These are phyloP conservation scores for Ustilago esculenta DNA, from an alignment of 1,284 basidiomycete genomes.

Conservation along the genomic window DNA sequence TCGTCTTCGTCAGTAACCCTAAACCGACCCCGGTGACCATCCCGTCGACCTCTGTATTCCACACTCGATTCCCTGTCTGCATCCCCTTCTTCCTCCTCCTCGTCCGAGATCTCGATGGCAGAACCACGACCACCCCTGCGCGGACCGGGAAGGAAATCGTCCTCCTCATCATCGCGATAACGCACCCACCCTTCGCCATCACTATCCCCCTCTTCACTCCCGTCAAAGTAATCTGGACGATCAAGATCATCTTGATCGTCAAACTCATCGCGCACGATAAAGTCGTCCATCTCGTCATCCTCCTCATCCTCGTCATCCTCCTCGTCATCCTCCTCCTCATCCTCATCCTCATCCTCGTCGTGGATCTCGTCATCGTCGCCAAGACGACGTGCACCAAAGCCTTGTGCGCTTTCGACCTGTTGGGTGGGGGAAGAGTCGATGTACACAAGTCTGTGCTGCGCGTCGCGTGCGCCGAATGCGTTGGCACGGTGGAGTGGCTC, in stretches of 20 bases:
- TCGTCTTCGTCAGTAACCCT: constrained; percentile 1
- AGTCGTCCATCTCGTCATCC: constrained; percentile 39
- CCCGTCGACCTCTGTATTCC: constrained; percentile 15
- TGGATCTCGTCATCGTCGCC: constrained; percentile 7
- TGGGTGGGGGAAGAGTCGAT: constrained; percentile 12
- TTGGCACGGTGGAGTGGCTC: constrained; percentile 17
- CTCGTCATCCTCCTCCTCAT: constrained; percentile 27
- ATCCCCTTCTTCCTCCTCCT: constrained; percentile 15
- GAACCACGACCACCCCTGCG: constrained; percentile 8
- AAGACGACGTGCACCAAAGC: too few relatives aligned
- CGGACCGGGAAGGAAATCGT: constrained; percentile 37
- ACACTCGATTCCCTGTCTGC: constrained; percentile 22
- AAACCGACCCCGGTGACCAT: not conserved
- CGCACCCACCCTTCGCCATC: not conserved
- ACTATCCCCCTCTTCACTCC: not conserved
- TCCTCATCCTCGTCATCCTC: constrained; percentile 21
- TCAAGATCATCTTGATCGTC: not conserved
- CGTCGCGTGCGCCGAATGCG: too few relatives aligned
- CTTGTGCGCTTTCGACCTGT: not conserved
- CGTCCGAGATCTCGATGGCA: constrained; percentile 40
- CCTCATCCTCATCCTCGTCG: constrained; percentile 29
- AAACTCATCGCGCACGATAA: constrained; percentile 33
- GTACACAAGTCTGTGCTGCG: not conserved
- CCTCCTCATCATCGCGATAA: constrained; percentile 17
- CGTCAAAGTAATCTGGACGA: not conserved